Evolutionary conservation across 257 asterid genomes (phyloP), one percentile per base, ranked within the genome.

Genomic region (Nemophila menziesii): DNA sequence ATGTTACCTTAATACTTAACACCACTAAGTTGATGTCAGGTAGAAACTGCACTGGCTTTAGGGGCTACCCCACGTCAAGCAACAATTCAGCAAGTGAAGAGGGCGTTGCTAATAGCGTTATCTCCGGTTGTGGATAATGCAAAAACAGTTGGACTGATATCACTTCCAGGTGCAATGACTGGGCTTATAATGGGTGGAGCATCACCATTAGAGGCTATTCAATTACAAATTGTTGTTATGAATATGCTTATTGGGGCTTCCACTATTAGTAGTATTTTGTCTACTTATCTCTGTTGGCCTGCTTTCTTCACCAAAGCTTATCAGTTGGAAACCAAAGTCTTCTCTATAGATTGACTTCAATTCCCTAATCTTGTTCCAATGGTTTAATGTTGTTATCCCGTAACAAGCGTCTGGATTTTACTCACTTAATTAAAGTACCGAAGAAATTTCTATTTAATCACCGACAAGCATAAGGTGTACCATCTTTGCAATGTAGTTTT

Each of bases 141-240:
- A 1, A 87, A 87, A 54, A 83, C 97, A 0, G 93, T 87, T 0
- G 97, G 97, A 0, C 69, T 87, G 11, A 80, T 87, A 45, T 78
- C 95, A 6, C 85, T 87, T 33, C 95, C 97, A 0, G 97, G 97
- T n/a, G 95, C 95, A 1, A 80, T 87, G 97, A 83, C 93, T 0
- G 97, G 97, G 1, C 80, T 87, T 10, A 87, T 87, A 51, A 87
- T 87, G 97, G 97, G 97, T 15, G 97, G 97, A 15, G 84, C 97
- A 3, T 87, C 97, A 27, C 97, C 97, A 1, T 16, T 75, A 29
- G 95, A 83, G 54, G 97, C 97, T 16, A 78, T 87, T 55, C 97
- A 78, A 29, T 52, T 80, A 11, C 97, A 87, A 65, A 83, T 87
- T 39, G 79, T 83, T 20, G 93, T 87, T 11, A 83, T 83, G 93